Percentiles rank a stretch among this genome's conserved stretches.
These are phyloP conservation scores for Lizonia empirigonia DNA, from an alignment of 2,329 filamentous ascomycete species.

Conservation along the genomic window DNA sequence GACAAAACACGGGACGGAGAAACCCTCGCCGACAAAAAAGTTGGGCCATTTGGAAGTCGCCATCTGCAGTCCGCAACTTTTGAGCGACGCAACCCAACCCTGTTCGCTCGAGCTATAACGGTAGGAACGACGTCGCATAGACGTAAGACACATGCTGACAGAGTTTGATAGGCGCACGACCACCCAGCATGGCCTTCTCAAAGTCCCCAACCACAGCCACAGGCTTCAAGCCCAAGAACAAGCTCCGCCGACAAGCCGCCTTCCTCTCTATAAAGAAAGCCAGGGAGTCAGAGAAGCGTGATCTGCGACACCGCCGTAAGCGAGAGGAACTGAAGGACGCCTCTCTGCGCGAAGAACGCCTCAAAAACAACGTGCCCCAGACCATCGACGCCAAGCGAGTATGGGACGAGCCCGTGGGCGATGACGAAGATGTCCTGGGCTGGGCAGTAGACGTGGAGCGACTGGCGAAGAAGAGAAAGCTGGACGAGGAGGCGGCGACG, in stretches of 20 bases:
- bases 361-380: conserved; percentile 75
- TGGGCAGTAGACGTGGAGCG: conserved; percentile 53
- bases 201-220: conserved; percentile 54
- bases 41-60: conserved; percentile 2
- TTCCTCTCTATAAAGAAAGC: conserved; percentile 81
- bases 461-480: conserved; percentile 52
- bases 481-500: conserved; percentile 46
- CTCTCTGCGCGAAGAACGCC: conserved; percentile 71
- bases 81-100: not conserved
- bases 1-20: conserved; percentile 1
- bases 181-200: conserved; percentile 56
- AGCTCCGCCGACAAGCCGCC: conserved; percentile 76
- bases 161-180: not conserved
- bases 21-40: conserved; percentile 22
- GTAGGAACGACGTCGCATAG: not conserved
- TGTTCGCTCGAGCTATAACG: not conserved
- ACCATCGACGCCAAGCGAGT: conserved; percentile 61
- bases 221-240: conserved; percentile 70
- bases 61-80: not conserved
- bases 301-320: conserved; percentile 76
- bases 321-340: conserved; percentile 87
- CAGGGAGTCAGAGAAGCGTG: conserved; percentile 74
- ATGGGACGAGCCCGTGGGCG: conserved; percentile 68
- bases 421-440: conserved; percentile 52
- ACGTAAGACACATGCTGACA: not conserved